These are phyloP conservation scores for Yamadazyma philogaea DNA, from an alignment of 805 yeast species.

Conservation along the genomic window DNA sequence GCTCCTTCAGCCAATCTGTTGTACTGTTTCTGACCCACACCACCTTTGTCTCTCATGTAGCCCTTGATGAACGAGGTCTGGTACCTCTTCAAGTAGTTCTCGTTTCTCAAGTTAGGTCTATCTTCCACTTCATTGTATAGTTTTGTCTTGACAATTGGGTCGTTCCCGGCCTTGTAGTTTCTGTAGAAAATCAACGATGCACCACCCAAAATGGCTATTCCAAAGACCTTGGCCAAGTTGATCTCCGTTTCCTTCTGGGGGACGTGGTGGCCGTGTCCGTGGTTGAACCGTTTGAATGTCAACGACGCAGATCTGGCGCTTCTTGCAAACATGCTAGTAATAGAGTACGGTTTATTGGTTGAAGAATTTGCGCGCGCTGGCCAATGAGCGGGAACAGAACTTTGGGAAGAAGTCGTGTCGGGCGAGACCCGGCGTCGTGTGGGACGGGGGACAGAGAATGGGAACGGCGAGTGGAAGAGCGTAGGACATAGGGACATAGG, in stretches of 20 bases:
- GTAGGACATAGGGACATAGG: too few relatives aligned
- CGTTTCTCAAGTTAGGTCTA: conserved; percentile 34
- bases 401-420: background rate
- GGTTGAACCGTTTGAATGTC: conserved; percentile 20
- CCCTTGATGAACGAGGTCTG: conserved; percentile 41
- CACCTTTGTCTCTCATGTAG: conserved; percentile 43
- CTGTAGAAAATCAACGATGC: conserved; percentile 30
- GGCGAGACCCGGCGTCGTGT: too few relatives aligned
- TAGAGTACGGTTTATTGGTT: conserved; percentile 14
- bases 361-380: conserved; percentile 4
- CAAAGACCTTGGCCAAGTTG: conserved; percentile 40
- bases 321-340: conserved; percentile 15
- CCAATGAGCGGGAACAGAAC: conserved; percentile 1
- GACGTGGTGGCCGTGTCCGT: conserved; percentile 16
- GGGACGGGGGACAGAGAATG: too few relatives aligned
- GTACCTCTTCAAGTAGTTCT: conserved; percentile 36
- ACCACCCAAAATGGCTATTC: conserved; percentile 40
- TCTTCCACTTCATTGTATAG: conserved; percentile 34
- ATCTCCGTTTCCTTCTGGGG: conserved; percentile 32
- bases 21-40: conserved; percentile 42
- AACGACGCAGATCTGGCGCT: conserved; percentile 11
- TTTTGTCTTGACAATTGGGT: conserved; percentile 36
- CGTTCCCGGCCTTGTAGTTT: conserved; percentile 28
- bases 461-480: too few relatives aligned
- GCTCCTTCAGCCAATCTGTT: conserved; percentile 30